Conservation (phyloP, 1,139 yeast genomes). For the Taphrina flavorubra region DNA sequence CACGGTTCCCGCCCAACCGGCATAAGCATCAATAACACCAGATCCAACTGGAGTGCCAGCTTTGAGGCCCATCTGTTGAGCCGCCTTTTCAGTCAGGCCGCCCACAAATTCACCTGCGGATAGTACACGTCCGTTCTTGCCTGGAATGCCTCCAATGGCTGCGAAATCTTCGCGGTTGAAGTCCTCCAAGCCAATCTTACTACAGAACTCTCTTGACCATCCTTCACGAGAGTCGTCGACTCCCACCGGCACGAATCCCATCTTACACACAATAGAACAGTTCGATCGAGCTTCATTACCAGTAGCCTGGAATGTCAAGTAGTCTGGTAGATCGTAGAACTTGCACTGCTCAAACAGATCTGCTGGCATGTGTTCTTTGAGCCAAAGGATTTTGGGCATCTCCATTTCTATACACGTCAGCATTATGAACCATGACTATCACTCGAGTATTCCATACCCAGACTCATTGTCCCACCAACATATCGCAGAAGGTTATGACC, state of each 20-base stretch:
- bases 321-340: slow-evolving; percentile 92
- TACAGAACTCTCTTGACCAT: slow-evolving; percentile 83
- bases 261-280: slow-evolving; percentile 93
- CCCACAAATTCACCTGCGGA: slow-evolving; percentile 93
- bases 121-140: slow-evolving; percentile 70
- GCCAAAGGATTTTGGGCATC: slow-evolving; percentile 95
- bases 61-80: slow-evolving; percentile 83
- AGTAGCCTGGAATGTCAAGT: slow-evolving; percentile 86
- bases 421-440: background rate
- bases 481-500: slow-evolving; percentile 79
- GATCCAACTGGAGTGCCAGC: slow-evolving; percentile 84
- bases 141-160: slow-evolving; percentile 82
- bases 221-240: slow-evolving; percentile 85
- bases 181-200: slow-evolving; percentile 71
- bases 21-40: slow-evolving; percentile 96
- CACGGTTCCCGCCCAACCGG: slow-evolving; percentile 98
- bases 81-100: slow-evolving; percentile 66
- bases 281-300: slow-evolving; percentile 82
- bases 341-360: slow-evolving; percentile 67
- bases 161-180: slow-evolving; percentile 75
- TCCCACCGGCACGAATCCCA: slow-evolving; percentile 90
- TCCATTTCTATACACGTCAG: slow-evolving; percentile 53
- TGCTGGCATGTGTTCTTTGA: slow-evolving; percentile 82
- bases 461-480: slow-evolving; percentile 97
- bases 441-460: slow-evolving; percentile 55